phyloP scores from a whole-genome alignment of 2,329 filamentous ascomycete genomes.

The Lithohypha guttulata region DNA sequence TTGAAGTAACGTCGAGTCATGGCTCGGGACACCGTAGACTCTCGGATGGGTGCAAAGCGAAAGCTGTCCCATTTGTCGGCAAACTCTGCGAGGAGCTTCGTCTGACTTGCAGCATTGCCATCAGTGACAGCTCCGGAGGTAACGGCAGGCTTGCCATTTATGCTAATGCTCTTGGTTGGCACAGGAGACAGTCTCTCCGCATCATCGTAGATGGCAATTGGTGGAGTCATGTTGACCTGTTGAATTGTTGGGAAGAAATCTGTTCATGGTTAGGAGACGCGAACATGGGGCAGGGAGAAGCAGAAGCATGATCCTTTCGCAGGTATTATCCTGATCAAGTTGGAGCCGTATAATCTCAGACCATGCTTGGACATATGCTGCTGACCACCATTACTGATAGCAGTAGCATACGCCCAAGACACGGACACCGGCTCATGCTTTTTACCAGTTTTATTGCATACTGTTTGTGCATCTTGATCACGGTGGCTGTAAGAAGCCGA shows the following conservation, averaged over 20 bases:
- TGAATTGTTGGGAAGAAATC: conserved; percentile 14
- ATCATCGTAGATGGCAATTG: conserved; percentile 54
- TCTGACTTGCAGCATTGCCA: too few relatives aligned
- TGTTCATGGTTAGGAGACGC: conserved; percentile 25
- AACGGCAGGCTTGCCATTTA: conserved; percentile 22
- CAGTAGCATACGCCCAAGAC: conserved; percentile 22
- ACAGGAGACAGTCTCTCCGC: conserved; percentile 37
- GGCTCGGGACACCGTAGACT: conserved; percentile 82
- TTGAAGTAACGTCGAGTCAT: conserved; percentile 91
- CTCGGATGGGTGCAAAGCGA: conserved; percentile 74
- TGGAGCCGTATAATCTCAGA: conserved; percentile 88
- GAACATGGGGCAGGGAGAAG: conserved; percentile 25
- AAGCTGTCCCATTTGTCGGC: conserved; percentile 72
- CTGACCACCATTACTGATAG: conserved; percentile 19
- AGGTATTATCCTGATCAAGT: conserved; percentile 99
- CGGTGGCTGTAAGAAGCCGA: conserved; percentile 16
- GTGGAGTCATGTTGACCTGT: conserved; percentile 60
- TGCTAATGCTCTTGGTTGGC: conserved; percentile 36
- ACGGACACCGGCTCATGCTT: conserved; percentile 58
- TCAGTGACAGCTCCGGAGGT: conserved; percentile 28
- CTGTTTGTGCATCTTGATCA: conserved; percentile 37
- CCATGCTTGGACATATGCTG: conserved; percentile 27
- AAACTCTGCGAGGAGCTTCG: conserved; percentile 52
- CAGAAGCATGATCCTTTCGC: conserved; percentile 96
- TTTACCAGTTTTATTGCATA: conserved; percentile 15